These are phyloP conservation scores for Amauroascus verrucosus DNA, from an alignment of 2,329 filamentous ascomycete genomes.

Conservation along the genomic window DNA sequence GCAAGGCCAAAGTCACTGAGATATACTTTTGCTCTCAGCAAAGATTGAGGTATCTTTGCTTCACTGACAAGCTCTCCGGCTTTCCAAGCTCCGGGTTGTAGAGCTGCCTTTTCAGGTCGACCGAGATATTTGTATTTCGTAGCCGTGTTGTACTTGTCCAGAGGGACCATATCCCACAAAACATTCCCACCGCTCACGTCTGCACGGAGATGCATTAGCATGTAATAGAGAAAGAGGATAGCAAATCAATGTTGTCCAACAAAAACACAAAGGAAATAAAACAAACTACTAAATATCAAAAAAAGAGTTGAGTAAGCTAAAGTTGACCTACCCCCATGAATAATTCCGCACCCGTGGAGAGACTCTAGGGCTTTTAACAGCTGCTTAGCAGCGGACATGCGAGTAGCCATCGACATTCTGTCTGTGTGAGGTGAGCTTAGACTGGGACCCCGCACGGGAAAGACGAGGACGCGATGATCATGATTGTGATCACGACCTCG, in stretches of 20 bases:
- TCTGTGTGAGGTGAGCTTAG: slow-evolving; percentile 9
- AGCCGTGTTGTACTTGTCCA: slow-evolving; percentile 19
- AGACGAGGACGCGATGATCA: slow-evolving; percentile 18
- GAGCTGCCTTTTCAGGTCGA: slow-evolving; percentile 21
- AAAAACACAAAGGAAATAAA: slow-evolving; percentile 4
- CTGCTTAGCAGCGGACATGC: slow-evolving; percentile 25
- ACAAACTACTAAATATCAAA: slow-evolving; percentile 6
- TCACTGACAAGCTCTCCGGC: slow-evolving; percentile 21
- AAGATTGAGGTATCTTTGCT: slow-evolving; percentile 17
- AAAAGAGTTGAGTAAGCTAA: slow-evolving; percentile 3
- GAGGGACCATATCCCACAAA: slow-evolving; percentile 24
- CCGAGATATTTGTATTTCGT: slow-evolving; percentile 23
- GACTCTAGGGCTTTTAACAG: slow-evolving; percentile 21
- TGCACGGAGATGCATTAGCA: slow-evolving; percentile 15
- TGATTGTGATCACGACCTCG: slow-evolving; percentile 1
- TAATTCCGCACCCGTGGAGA: slow-evolving; percentile 23
- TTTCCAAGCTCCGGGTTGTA: slow-evolving; percentile 22
- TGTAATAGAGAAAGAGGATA: slow-evolving; percentile 8
- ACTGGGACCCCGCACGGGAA: slow-evolving; percentile 20
- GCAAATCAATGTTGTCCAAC: not conserved
- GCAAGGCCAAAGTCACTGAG: slow-evolving; percentile 25
- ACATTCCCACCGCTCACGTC: slow-evolving; percentile 24
- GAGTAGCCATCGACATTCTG: slow-evolving; percentile 18
- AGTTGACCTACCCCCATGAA: slow-evolving; percentile 22
- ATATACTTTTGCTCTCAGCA: slow-evolving; percentile 23